These are phyloP conservation scores for Kingdonia uniflora DNA, from an alignment of 164 flowering plant species.

Conservation along the genomic window DNA sequence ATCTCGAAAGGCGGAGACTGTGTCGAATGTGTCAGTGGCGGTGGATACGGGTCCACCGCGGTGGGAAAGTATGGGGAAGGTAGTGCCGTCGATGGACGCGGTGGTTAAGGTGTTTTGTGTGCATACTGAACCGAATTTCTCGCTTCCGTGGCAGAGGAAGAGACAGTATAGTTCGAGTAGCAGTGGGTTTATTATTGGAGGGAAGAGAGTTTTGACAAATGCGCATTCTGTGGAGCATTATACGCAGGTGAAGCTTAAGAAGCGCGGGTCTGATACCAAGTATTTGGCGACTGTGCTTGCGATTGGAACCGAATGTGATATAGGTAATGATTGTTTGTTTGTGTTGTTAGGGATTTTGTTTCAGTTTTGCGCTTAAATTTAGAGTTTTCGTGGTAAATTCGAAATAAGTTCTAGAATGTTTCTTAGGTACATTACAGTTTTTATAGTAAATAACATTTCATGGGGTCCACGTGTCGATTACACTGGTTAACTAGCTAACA, in stretches of 20 bases:
- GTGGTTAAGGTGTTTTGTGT: constrained; percentile 97
- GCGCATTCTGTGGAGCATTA: constrained; percentile 97
- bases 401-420: too few relatives aligned
- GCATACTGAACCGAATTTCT: constrained; percentile 93
- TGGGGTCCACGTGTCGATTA: too few relatives aligned
- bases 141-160: constrained; percentile 97
- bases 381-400: too few relatives aligned
- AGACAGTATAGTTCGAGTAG: constrained; percentile 90
- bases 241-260: constrained; percentile 95
- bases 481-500: too few relatives aligned
- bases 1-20: too few relatives aligned
- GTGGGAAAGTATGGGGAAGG: constrained; percentile 31
- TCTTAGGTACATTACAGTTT: too few relatives aligned
- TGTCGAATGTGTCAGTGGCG: too few relatives aligned
- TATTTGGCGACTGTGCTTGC: constrained; percentile 86
- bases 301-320: constrained; percentile 93
- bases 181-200: constrained; percentile 78
- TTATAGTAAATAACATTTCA: too few relatives aligned
- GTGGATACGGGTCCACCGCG: constrained; percentile 7
- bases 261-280: constrained; percentile 91
- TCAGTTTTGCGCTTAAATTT: too few relatives aligned
- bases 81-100: constrained; percentile 80
- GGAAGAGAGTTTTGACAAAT: constrained; percentile 82
- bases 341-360: too few relatives aligned
- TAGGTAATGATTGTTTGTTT: constrained; percentile 43